Conservation (phyloP, 2,329 filamentous ascomycete species). For the Cladophialophora chaetospira region DNA sequence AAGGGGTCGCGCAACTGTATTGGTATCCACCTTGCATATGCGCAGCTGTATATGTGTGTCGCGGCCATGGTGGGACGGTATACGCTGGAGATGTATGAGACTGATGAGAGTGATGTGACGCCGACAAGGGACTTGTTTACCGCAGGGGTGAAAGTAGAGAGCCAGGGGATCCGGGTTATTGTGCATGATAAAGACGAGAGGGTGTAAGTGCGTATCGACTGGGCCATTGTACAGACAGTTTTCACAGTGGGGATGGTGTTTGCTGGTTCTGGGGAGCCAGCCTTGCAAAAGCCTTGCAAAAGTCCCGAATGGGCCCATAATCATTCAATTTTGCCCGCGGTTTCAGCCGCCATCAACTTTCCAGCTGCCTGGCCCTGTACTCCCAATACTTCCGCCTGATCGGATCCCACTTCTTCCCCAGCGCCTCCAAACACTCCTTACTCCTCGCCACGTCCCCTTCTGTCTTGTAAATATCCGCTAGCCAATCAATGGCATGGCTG, state of each 20-base stretch:
- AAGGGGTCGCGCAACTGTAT: conserved; percentile 40
- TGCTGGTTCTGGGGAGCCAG: too few relatives aligned
- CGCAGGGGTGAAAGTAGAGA: conserved; percentile 33
- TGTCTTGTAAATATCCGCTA: conserved; percentile 49
- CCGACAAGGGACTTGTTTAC: conserved; percentile 29
- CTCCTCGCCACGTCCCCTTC: conserved; percentile 57
- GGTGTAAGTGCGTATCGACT: neutral
- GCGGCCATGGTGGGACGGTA: conserved; percentile 31
- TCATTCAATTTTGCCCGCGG: neutral
- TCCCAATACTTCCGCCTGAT: conserved; percentile 92
- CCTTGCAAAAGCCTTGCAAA: too few relatives aligned
- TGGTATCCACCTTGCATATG: conserved; percentile 38
- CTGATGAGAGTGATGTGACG: conserved; percentile 27
- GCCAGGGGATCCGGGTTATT: conserved; percentile 34
- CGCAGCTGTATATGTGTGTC: conserved; percentile 36
- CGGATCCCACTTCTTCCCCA: conserved; percentile 86
- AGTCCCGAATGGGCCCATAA: too few relatives aligned
- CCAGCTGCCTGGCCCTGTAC: conserved; percentile 54
- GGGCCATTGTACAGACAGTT: too few relatives aligned
- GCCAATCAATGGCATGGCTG: conserved; percentile 59
- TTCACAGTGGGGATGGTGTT: too few relatives aligned
- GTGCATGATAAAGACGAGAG: conserved; percentile 25
- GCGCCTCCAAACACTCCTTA: conserved; percentile 67
- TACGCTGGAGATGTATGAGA: conserved; percentile 31
- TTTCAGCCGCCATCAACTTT: neutral